Percentiles rank a stretch among this genome's conserved stretches.
Conservation (phyloP, 805 yeast genomes). For the Starmerella potacharoeniae region DNA sequence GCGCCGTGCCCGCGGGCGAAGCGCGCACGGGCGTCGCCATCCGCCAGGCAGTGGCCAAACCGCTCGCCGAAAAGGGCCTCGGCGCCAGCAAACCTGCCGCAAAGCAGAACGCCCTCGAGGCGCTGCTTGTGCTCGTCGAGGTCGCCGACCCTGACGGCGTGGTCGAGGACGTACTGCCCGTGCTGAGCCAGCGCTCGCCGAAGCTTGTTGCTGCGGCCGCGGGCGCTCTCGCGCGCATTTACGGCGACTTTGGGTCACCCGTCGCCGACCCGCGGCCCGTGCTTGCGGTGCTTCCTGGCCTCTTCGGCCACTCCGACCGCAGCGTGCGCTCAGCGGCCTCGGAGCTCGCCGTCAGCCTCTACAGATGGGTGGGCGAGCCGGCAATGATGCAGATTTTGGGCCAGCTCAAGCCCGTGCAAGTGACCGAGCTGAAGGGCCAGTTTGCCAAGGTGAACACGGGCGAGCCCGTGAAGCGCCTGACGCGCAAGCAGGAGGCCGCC, state of each 20-base stretch:
- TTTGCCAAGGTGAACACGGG: constrained; percentile 41
- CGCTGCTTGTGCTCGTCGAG: constrained; percentile 53
- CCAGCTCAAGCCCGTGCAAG: constrained; percentile 81
- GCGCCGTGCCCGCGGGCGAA: constrained; percentile 41
- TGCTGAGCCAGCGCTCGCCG: constrained; percentile 43
- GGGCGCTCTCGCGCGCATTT: constrained; percentile 44
- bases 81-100: constrained; percentile 66
- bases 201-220: constrained; percentile 64
- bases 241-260: constrained; percentile 51
- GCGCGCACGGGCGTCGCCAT: constrained; percentile 29
- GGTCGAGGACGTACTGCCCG: constrained; percentile 55
- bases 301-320: constrained; percentile 77
- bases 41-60: constrained; percentile 22
- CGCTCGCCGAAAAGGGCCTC: constrained; percentile 70
- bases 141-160: constrained; percentile 45
- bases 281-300: constrained; percentile 46
- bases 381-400: constrained; percentile 46
- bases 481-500: constrained; percentile 10
- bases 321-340: constrained; percentile 75
- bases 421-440: constrained; percentile 62
- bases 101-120: constrained; percentile 51
- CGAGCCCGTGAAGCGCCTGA: constrained; percentile 8
- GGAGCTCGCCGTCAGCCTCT: constrained; percentile 53
- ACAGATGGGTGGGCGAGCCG: constrained; percentile 60
- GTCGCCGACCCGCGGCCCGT: constrained; percentile 48